Conservation (phyloP, 192 early-diverging fungal species). For the Helicostylum pulchrum region DNA sequence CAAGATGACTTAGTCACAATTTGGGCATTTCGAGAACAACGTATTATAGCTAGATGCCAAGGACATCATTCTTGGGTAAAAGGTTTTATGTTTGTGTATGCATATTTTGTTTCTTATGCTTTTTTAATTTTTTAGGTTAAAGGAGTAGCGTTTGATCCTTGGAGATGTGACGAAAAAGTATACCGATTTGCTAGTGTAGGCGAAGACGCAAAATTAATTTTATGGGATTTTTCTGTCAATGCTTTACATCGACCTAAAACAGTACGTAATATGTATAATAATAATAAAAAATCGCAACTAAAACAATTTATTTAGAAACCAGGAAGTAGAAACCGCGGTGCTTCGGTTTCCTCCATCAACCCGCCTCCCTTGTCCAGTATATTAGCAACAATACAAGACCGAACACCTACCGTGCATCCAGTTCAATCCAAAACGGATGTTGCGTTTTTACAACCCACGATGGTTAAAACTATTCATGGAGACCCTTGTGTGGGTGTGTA, state of each 20-base stretch:
- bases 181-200: slow-evolving; percentile 92
- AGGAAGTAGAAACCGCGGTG: slow-evolving; percentile 25
- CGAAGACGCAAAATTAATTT: slow-evolving; percentile 80
- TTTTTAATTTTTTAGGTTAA: slow-evolving; percentile 34
- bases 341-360: slow-evolving; percentile 31
- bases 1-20: slow-evolving; percentile 93
- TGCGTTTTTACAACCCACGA: slow-evolving; percentile 35
- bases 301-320: neutral
- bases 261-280: slow-evolving; percentile 30
- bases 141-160: slow-evolving; percentile 81
- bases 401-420: slow-evolving; percentile 25
- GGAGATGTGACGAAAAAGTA: slow-evolving; percentile 72
- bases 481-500: slow-evolving; percentile 37
- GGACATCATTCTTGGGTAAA: slow-evolving; percentile 90
- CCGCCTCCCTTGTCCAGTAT: slow-evolving; percentile 9
- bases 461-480: slow-evolving; percentile 36
- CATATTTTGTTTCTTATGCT: neutral
- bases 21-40: slow-evolving; percentile 79
- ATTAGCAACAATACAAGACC: slow-evolving; percentile 13
- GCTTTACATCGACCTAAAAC: slow-evolving; percentile 76
- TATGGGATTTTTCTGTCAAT: slow-evolving; percentile 94
- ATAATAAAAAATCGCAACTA: neutral
- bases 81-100: neutral
- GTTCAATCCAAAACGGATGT: slow-evolving; percentile 33
- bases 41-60: slow-evolving; percentile 84